phyloP scores from a whole-genome alignment of 768 basidiomycete genomes.

The Pleurotus djamor region DNA sequence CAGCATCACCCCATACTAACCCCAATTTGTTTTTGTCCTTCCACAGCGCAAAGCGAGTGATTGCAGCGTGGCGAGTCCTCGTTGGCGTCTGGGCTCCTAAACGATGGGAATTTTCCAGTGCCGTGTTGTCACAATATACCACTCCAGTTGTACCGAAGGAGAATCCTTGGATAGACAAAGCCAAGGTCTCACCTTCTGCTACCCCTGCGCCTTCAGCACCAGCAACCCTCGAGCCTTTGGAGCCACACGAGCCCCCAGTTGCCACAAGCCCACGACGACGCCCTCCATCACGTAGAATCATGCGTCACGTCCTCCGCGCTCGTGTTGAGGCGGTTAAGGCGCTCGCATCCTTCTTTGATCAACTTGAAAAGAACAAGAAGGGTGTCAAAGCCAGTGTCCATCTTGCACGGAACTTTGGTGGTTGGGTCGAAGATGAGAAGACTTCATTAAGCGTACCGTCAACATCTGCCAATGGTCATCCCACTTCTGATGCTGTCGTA shows the following conservation, averaged over 20 bases:
- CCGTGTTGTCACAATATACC: slow-evolving; percentile 74
- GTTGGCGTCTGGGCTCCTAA: slow-evolving; percentile 93
- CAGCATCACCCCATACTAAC: slow-evolving; percentile 11
- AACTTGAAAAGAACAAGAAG: slow-evolving; percentile 46
- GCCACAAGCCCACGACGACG: slow-evolving; percentile 34
- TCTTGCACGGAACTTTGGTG: slow-evolving; percentile 51
- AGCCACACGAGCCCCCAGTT: slow-evolving; percentile 37
- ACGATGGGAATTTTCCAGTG: slow-evolving; percentile 74
- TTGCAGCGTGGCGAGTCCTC: slow-evolving; percentile 95
- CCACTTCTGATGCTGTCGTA: slow-evolving; percentile 12
- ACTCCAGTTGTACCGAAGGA: slow-evolving; percentile 63
- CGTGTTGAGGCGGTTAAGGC: slow-evolving; percentile 81
- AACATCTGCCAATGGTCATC: background rate
- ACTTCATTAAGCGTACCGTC: slow-evolving; percentile 15
- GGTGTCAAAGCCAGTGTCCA: slow-evolving; percentile 43
- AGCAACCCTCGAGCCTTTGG: slow-evolving; percentile 15
- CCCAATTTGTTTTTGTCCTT: slow-evolving; percentile 1
- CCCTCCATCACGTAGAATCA: slow-evolving; percentile 78
- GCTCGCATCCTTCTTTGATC: slow-evolving; percentile 69
- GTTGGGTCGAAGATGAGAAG: slow-evolving; percentile 25
- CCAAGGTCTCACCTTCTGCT: slow-evolving; percentile 21
- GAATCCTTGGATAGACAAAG: slow-evolving; percentile 68
- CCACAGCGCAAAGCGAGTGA: slow-evolving; percentile 80
- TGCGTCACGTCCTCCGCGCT: slow-evolving; percentile 86
- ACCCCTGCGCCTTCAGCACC: slow-evolving; percentile 8